Base-by-base conservation (phyloP, 306 rosid species). In the Acacia acuminata region DNA sequence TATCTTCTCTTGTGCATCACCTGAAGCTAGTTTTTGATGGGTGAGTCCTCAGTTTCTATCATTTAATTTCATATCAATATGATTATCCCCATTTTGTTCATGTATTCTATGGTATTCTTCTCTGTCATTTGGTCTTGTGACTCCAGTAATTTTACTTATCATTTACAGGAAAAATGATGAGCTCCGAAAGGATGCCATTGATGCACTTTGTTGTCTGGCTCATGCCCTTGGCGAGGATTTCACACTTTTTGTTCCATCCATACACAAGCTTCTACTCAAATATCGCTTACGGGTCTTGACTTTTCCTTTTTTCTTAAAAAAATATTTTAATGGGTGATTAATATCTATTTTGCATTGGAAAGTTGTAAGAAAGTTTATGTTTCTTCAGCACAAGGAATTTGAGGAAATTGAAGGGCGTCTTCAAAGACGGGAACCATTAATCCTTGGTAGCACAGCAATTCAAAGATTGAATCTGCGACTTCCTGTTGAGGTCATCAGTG, bases 201-300 rank as follows among this genome's bases (percentile, higher is more conserved):
- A 96, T 86, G 98, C 98, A 13, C 96, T 96, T 84, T 94, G 98
- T 85, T 96, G 98, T 87, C 84, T 96, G 75, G 99, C 99, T 79
- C 91, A 96, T 82, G 96, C 99, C 71, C 98, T 96, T 73, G 99
- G 99, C 83, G 98, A 96, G 85, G 99, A 96, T 86, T 96, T 96
- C 89, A 92, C 92, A 53, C 92, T 94, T 77, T 96, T 96, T 86
- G 91, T 96, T 77, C 94, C 98, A 40, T 96, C 99, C 63, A 90
- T 91, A 86, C 97, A 90, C 87, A 96, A 94, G 73, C 98, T 96
- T 76, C 74, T 94, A 60, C 88, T 86, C 79, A 96, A 94, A 88
- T 87, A 96, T 86, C 97, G 84, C 79, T 73, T 92, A 83, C 88
- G 85, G 98, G 99, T 96, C 65, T 69, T 71, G 53, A 40, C 55